phyloP scores from a whole-genome alignment of 2,329 filamentous ascomycete genomes.

The Aspergillus pseudotamarii region DNA sequence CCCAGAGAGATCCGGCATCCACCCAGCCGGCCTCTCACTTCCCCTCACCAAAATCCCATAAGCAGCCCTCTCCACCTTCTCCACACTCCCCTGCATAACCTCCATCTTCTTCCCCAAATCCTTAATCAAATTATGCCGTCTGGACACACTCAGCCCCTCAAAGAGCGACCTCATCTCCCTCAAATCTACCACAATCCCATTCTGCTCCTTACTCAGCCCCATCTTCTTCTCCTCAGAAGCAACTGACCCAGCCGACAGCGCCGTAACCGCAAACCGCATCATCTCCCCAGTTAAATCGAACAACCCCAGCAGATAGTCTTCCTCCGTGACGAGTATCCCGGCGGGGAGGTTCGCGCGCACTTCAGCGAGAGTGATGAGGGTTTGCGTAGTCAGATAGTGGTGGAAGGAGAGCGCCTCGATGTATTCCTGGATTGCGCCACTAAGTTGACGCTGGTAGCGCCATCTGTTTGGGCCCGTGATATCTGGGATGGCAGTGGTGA shows the following conservation, averaged over 20 bases:
- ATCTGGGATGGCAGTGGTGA: constrained; percentile 70
- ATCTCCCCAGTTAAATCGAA: constrained; percentile 95
- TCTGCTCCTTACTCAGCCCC: constrained; percentile 40
- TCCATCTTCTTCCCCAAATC: constrained; percentile 79
- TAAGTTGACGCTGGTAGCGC: constrained; percentile 79
- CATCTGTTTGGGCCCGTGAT: constrained; percentile 77
- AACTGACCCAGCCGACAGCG: constrained; percentile 70
- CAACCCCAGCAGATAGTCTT: constrained; percentile 87
- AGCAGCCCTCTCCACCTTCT: constrained; percentile 88
- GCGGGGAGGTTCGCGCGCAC: constrained; percentile 50
- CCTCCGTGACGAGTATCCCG: constrained; percentile 68
- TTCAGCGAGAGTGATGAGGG: constrained; percentile 69
- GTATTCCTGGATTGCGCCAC: constrained; percentile 84
- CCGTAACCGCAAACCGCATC: constrained; percentile 94
- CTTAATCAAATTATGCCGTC: constrained; percentile 56
- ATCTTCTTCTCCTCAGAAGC: constrained; percentile 21
- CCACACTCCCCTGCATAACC: constrained; percentile 83
- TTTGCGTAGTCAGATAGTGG: constrained; percentile 80
- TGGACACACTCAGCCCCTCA: constrained; percentile 67
- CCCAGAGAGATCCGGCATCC: constrained; percentile 75
- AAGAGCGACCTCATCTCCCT: constrained; percentile 75
- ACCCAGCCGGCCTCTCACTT: constrained; percentile 85
- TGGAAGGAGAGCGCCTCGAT: constrained; percentile 89
- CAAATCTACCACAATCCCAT: constrained; percentile 77
- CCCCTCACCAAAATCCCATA: constrained; percentile 88